These are phyloP conservation scores for Astragalus glycyphyllos DNA, from an alignment of 306 rosid genomes.

Conservation along the genomic window DNA sequence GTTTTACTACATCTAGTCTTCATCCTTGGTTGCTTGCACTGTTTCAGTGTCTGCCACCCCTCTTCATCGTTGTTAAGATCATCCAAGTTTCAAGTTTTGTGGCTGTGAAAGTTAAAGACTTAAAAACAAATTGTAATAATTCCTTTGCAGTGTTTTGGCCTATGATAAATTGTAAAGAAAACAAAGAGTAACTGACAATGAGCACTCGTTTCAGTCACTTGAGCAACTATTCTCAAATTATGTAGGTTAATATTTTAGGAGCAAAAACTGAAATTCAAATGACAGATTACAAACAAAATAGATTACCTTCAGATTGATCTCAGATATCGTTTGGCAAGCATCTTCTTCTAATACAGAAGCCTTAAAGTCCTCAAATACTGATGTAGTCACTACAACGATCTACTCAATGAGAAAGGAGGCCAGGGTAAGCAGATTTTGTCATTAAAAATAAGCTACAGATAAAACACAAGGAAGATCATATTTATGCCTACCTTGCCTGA, in stretches of 20 bases:
- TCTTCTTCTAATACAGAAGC: constrained; percentile 61
- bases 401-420: constrained; percentile 42
- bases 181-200: constrained; percentile 17
- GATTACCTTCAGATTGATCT: constrained; percentile 84
- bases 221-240: constrained; percentile 26
- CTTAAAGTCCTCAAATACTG: constrained; percentile 79
- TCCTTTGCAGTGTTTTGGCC: constrained; percentile 9
- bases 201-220: constrained; percentile 7
- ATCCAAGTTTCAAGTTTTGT: constrained; percentile 23
- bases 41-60: not conserved
- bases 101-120: constrained; percentile 7
- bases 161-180: constrained; percentile 23
- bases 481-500: constrained; percentile 70
- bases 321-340: constrained; percentile 65
- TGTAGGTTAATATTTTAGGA: constrained; percentile 16
- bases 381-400: constrained; percentile 68
- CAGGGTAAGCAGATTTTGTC: constrained; percentile 28
- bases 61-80: not conserved
- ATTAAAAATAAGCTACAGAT: constrained; percentile 37
- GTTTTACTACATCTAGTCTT: not conserved
- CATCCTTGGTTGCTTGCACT: not conserved
- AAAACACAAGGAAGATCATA: constrained; percentile 32
- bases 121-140: constrained; percentile 34
- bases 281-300: constrained; percentile 18
- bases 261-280: constrained; percentile 35